Conservation (phyloP, 805 yeast genomes). For the Kazachstania taianensis region DNA sequence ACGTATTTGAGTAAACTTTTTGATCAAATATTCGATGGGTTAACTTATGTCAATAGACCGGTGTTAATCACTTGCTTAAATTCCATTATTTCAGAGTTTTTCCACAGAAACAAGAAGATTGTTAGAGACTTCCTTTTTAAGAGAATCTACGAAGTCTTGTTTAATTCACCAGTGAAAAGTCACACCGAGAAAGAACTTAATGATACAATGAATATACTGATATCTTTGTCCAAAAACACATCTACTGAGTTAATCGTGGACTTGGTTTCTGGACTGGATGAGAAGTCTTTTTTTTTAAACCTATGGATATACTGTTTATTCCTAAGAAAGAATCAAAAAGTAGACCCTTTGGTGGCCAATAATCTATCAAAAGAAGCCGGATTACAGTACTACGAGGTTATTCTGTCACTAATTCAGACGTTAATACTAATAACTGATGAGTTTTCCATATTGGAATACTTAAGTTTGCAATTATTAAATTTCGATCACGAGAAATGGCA, state of each 20-base stretch:
- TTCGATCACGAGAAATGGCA: conserved; percentile 30
- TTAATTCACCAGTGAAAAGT: conserved; percentile 24
- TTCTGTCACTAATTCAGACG: conserved; percentile 28
- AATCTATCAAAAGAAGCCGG: conserved; percentile 4
- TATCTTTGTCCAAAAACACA: conserved; percentile 46
- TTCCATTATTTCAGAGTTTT: conserved; percentile 44
- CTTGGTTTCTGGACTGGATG: conserved; percentile 16
- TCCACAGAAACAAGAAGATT: conserved; percentile 39
- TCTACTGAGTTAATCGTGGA: conserved; percentile 28
- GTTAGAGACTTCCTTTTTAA: conserved; percentile 50
- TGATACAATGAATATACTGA: conserved; percentile 53
- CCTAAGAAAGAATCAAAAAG: conserved; percentile 23
- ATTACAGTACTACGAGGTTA: conserved; percentile 23
- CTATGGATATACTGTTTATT: conserved; percentile 32
- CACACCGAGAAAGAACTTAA: conserved; percentile 43
- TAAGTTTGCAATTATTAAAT: conserved; percentile 27
- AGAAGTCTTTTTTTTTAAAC: conserved; percentile 21
- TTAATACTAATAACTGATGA: conserved; percentile 26
- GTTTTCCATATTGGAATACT: conserved; percentile 16
- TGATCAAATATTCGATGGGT: conserved; percentile 48
- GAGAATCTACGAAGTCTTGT: conserved; percentile 37
- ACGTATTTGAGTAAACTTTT: conserved; percentile 53
- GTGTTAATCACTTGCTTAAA: conserved; percentile 46
- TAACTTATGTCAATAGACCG: conserved; percentile 53
- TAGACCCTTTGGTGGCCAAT: conserved; percentile 10